phyloP scores from a whole-genome alignment of 371 early-diverging fungal genomes.

The Mucor lusitanicus region DNA sequence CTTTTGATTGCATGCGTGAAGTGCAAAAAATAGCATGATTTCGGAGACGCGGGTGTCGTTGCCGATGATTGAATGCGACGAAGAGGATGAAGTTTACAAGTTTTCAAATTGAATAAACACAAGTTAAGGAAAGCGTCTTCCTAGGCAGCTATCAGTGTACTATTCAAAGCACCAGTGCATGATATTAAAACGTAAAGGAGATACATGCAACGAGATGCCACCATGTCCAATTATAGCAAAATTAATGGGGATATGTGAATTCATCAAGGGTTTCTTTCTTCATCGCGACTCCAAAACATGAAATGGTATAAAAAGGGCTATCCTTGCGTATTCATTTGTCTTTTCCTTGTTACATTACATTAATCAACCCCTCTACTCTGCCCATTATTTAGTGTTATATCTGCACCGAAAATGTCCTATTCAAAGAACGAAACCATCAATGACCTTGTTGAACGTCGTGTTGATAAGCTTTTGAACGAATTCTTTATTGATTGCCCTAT shows the following conservation, averaged over 20 bases:
- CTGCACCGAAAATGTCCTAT: background rate
- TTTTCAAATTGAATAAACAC: background rate
- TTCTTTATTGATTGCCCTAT: conserved; percentile 18
- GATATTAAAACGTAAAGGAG: background rate
- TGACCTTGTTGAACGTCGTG: conserved; percentile 11
- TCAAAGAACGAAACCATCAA: background rate
- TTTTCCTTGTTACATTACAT: background rate
- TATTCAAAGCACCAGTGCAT: no score
- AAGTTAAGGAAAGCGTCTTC: background rate
- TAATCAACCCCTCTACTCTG: background rate
- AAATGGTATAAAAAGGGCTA: background rate
- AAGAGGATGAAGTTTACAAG: background rate
- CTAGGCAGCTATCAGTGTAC: no score
- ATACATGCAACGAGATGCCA: background rate
- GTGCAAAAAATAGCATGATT: background rate
- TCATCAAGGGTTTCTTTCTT: background rate
- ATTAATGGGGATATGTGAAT: background rate
- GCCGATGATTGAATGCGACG: background rate
- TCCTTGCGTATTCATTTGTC: background rate
- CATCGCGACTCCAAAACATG: background rate
- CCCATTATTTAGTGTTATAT: background rate
- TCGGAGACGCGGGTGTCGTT: background rate
- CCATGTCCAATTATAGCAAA: background rate
- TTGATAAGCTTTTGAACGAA: conserved; percentile 6
- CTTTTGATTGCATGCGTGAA: background rate